Base-by-base conservation (phyloP, 2,329 filamentous ascomycete species). In the Mycogone perniciosa region DNA sequence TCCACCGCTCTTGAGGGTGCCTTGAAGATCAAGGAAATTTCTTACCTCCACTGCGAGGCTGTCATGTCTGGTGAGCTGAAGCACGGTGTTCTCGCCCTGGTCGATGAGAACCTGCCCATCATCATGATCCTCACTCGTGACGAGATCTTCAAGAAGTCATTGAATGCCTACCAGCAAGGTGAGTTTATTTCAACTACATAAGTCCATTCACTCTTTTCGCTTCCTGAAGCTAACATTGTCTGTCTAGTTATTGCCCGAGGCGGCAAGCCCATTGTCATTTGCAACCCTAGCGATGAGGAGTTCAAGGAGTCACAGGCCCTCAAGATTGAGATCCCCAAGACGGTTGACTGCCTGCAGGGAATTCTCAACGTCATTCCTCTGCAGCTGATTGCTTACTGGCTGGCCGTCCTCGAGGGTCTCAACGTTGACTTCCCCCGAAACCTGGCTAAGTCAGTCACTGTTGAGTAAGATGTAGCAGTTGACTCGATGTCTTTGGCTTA, bases 21-120 rank as follows among this genome's bases (percentile, higher is more conserved):
- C 45, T 80, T 99, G 61, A 99, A 99, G 81, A 99, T 99, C 74
- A 99, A 99, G 82, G 93, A 99, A 76, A 99, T 99, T 64, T 97
- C 92, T 13, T 99, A 99, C 74, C 88, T 99, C 54, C 93, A 99
- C 74, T 99, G 93, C 73, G 93, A 99, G 76, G 93, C 93, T 62
- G 93, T 99, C 77, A 99, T 99, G 93, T 97, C 93, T 58, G 93
- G 93, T 73, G 93, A 99, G 76, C 82, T 99, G 64, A 99, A 99
- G 83, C 93, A 99, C 72, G 93, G 93, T 79, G 93, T 99, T 47
- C 78, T 99, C 67, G 93, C 93, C 48, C 81, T 99, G 56, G 93
- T 99, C 54, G 93, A 99, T 64, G 93, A 99, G 81, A 92, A 96
- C 74, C 83, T 99, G 35, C 93, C 93, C 56, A 99, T 99, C 70